Evolutionary conservation across 768 basidiomycete genomes (phyloP).

Genomic region (Strobilomyces dryophilus): DNA sequence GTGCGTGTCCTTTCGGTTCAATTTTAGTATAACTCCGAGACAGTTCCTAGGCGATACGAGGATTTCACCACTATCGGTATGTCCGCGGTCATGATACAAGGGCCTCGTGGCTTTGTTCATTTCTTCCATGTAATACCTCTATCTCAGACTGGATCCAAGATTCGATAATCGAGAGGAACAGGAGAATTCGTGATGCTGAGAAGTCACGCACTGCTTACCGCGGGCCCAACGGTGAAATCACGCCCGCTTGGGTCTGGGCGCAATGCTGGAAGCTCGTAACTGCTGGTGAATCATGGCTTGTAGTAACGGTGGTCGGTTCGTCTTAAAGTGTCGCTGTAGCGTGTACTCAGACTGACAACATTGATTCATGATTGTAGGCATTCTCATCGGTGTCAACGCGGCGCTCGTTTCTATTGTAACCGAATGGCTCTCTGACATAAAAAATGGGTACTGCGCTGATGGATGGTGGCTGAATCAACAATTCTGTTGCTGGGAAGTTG

Average conservation of each 20-base stretch:
- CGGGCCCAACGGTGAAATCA: slow-evolving; percentile 47
- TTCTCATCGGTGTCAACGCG: slow-evolving; percentile 90
- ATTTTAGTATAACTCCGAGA: slow-evolving; percentile 9
- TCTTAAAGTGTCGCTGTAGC: slow-evolving; percentile 10
- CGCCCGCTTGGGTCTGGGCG: slow-evolving; percentile 56
- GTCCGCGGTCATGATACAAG: slow-evolving; percentile 16
- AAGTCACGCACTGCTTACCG: slow-evolving; percentile 40
- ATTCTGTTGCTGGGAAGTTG: slow-evolving; percentile 98
- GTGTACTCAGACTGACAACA: slow-evolving; percentile 1
- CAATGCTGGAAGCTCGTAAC: slow-evolving; percentile 56
- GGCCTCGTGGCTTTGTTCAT: slow-evolving; percentile 10
- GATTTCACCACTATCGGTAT: slow-evolving; percentile 93
- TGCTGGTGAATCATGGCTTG: slow-evolving; percentile 87
- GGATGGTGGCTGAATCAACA: slow-evolving; percentile 99
- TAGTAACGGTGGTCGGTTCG: slow-evolving; percentile 87
- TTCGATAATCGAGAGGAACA: slow-evolving; percentile 81
- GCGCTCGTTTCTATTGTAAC: slow-evolving; percentile 93
- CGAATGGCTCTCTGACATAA: slow-evolving; percentile 96
- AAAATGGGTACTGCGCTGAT: slow-evolving; percentile 94
- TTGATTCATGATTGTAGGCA: slow-evolving; percentile 44
- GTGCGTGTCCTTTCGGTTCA: slow-evolving; percentile 31
- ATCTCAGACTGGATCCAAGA: slow-evolving; percentile 93
- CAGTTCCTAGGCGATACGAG: slow-evolving; percentile 70
- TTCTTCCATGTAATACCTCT: slow-evolving; percentile 7
- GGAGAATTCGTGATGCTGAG: slow-evolving; percentile 60